These are phyloP conservation scores for Hygrophila difformis DNA, from an alignment of 257 asterid genomes.

Conservation along the genomic window DNA sequence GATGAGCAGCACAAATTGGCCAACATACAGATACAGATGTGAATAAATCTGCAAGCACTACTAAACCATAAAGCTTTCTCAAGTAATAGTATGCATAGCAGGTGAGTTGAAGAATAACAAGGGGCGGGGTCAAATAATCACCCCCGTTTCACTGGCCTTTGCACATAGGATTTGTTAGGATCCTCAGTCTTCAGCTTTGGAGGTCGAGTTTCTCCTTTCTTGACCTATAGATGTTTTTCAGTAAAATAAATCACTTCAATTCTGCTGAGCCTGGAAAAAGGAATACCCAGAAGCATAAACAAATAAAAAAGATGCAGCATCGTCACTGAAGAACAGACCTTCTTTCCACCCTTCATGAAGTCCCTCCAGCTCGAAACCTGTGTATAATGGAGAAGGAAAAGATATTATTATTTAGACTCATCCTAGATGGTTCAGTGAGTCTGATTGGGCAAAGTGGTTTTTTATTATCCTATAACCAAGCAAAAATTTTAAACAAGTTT, in stretches of 20 bases:
- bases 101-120: constrained; percentile 4
- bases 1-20: constrained; percentile 1
- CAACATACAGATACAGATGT: constrained; percentile 1
- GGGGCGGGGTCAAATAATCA: constrained; percentile 7
- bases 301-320: background rate
- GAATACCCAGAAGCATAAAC: background rate
- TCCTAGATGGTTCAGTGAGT: no score
- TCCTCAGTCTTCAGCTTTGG: constrained; percentile 99
- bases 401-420: no score
- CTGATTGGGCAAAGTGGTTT: no score
- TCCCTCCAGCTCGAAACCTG: constrained; percentile 99
- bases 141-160: constrained; percentile 84
- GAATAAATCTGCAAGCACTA: constrained; percentile 14
- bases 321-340: no score
- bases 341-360: constrained; percentile 96
- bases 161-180: constrained; percentile 95
- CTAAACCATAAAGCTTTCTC: constrained; percentile 9
- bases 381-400: background rate
- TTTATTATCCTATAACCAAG: no score
- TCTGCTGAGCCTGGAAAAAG: background rate
- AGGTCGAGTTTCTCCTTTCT: constrained; percentile 94
- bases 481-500: no score
- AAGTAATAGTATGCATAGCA: background rate
- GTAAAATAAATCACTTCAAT: background rate
- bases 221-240: constrained; percentile 47